phyloP scores from a whole-genome alignment of 2,329 filamentous ascomycete species.

The Colletotrichum lini region DNA sequence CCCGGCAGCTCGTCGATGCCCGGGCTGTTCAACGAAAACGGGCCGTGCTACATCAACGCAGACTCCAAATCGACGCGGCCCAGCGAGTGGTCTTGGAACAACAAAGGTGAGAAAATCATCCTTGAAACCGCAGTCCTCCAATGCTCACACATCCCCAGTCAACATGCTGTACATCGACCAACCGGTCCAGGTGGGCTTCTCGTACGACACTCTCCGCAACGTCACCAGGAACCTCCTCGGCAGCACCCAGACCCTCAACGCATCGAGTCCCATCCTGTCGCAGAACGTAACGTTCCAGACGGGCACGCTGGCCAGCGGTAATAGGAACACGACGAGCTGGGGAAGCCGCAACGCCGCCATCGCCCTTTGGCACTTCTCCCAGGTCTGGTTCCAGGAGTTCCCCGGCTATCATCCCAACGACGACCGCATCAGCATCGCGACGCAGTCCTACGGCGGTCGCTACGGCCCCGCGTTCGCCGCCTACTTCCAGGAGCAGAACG shows the following conservation, averaged over 20 bases:
- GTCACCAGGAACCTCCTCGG: slow-evolving; percentile 42
- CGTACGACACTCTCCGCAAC: slow-evolving; percentile 43
- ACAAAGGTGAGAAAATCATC: slow-evolving; percentile 53
- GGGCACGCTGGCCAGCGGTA: slow-evolving; percentile 51
- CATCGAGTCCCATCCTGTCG: slow-evolving; percentile 47
- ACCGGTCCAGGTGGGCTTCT: slow-evolving; percentile 45
- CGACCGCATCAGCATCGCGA: slow-evolving; percentile 63
- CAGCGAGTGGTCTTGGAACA: slow-evolving; percentile 74
- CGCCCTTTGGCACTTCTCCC: slow-evolving; percentile 47
- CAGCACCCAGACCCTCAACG: slow-evolving; percentile 32
- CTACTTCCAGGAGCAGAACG: slow-evolving; percentile 71
- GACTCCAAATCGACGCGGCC: slow-evolving; percentile 63
- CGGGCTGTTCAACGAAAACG: slow-evolving; percentile 66
- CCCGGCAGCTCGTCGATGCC: slow-evolving; percentile 70
- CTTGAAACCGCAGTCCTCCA: too few relatives aligned
- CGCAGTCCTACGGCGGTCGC: slow-evolving; percentile 71
- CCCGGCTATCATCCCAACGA: slow-evolving; percentile 73
- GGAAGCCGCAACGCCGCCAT: slow-evolving; percentile 59
- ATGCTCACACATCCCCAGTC: slow-evolving; percentile 14
- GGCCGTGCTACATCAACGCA: slow-evolving; percentile 65
- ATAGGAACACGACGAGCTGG: slow-evolving; percentile 49
- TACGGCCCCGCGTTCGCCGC: slow-evolving; percentile 70
- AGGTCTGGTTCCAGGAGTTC: slow-evolving; percentile 74
- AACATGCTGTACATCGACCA: slow-evolving; percentile 47
- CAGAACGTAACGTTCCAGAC: slow-evolving; percentile 55